Evolutionary conservation across 768 basidiomycete species (phyloP), one percentile per base, ranked within the genome.

Genomic region (Filobasidium floriforme): DNA sequence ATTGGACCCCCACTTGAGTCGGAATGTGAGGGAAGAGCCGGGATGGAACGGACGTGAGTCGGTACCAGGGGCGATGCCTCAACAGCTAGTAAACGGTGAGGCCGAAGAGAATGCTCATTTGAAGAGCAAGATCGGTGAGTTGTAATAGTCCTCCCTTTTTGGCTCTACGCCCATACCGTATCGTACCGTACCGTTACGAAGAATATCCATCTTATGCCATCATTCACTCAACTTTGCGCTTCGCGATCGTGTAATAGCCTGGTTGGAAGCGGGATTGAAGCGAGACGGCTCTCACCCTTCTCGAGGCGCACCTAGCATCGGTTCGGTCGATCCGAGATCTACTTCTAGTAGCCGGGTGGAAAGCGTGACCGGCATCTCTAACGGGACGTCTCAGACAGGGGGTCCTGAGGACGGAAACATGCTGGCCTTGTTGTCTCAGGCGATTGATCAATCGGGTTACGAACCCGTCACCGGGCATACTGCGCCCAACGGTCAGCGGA

Each of bases 91-190:
- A 6, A 57, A 22, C n/a, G 15, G 15, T 15, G 54, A 57, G 54
- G 54, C 54, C 15, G 54, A 26, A 24, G 54, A 57, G 29, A 57
- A 57, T 26, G 29, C 22, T 19, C 22, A 57, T 6, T 24, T 57
- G 24, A 57, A 28, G 54, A 57, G 54, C 54, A 57, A 57, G 24
- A 57, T 57, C 54, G 22, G 54, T 57, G 24, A 28, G 54, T 57
- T 24, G 22, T 24, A 51, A 51, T 51, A 51, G 32, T 37, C 32
- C 32, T 9, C 32, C 32, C 9, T 37, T 37, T 37, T 37, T 37
- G 3, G 9, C 32, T 37, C 9, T 37, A 37, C 32, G 32, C 9
- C 32, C 32, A 37, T 37, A 37, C 32, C 32, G 32, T 37, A 37
- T 37, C 32, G 32, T 37, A 4, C 3, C 32, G 32, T 10, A 10